Percentiles rank a stretch among this genome's conserved stretches.
These are phyloP conservation scores for Capsicum chinense DNA, from an alignment of 257 asterid genomes.

Conservation along the genomic window DNA sequence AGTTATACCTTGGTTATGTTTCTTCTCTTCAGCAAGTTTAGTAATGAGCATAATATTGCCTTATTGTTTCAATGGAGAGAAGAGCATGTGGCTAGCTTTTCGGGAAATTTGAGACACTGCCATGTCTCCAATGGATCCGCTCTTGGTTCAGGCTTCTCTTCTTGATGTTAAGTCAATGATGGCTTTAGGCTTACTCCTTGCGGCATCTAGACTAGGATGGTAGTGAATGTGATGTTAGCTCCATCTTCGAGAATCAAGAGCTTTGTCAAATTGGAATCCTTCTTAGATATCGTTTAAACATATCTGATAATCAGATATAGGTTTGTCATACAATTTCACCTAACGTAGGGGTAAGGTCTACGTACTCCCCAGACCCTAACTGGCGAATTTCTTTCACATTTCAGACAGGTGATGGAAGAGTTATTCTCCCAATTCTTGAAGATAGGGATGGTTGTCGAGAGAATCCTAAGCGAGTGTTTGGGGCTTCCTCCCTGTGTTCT, in stretches of 20 bases:
- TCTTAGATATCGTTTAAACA: neutral
- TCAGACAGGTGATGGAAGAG: slow-evolving; percentile 54
- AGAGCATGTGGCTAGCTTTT: too few species aligned
- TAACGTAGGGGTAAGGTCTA: neutral
- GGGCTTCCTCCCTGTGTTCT: slow-evolving; percentile 53
- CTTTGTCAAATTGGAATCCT: neutral
- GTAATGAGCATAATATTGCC: too few species aligned
- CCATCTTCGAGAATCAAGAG: neutral
- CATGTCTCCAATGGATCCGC: neutral
- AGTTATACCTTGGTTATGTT: too few species aligned
- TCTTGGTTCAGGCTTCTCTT: neutral
- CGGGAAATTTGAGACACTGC: neutral
- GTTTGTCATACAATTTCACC: neutral
- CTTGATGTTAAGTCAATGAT: neutral
- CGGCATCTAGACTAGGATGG: neutral
- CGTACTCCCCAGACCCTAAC: too few species aligned
- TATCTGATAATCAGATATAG: neutral
- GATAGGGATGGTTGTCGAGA: slow-evolving; percentile 45
- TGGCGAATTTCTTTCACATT: neutral
- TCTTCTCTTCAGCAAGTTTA: too few species aligned
- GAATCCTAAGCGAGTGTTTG: slow-evolving; percentile 60
- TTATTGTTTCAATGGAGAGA: too few species aligned
- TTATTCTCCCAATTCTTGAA: slow-evolving; percentile 47
- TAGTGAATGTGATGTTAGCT: neutral
- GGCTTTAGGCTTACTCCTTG: neutral